Percentiles rank a stretch among this genome's conserved stretches.
Conservation (phyloP, 2,329 filamentous ascomycete species). For the Podosphaera leucotricha region DNA sequence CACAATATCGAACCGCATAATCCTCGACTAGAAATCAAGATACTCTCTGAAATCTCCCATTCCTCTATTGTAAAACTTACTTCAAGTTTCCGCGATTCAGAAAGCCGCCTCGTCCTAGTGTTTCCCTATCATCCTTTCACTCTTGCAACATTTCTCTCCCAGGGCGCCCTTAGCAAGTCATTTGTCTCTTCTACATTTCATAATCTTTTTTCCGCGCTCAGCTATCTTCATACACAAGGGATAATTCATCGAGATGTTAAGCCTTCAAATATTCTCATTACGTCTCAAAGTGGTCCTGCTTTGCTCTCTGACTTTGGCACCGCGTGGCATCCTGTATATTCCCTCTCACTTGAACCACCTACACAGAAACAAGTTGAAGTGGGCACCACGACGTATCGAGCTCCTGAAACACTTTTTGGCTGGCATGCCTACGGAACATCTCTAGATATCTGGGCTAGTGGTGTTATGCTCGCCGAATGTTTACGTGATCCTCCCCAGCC, state of each 20-base stretch:
- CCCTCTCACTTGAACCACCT: slow-evolving; percentile 30
- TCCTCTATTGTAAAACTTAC: slow-evolving; percentile 42
- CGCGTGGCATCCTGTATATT: slow-evolving; percentile 46
- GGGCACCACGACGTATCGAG: slow-evolving; percentile 74
- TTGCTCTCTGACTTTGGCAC: slow-evolving; percentile 84
- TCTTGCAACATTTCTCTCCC: slow-evolving; percentile 41
- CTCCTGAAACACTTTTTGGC: slow-evolving; percentile 79
- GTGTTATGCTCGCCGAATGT: slow-evolving; percentile 62
- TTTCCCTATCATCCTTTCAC: slow-evolving; percentile 68
- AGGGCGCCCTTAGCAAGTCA: slow-evolving; percentile 17
- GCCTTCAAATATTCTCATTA: slow-evolving; percentile 65
- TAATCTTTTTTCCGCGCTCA: slow-evolving; percentile 48
- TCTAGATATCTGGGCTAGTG: slow-evolving; percentile 77
- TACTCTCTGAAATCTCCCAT: slow-evolving; percentile 36
- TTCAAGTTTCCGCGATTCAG: slow-evolving; percentile 47
- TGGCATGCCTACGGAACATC: slow-evolving; percentile 44
- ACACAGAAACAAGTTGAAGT: slow-evolving; percentile 69
- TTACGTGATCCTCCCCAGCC: slow-evolving; percentile 29
- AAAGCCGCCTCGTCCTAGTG: slow-evolving; percentile 50
- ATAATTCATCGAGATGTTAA: slow-evolving; percentile 92
- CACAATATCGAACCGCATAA: slow-evolving; percentile 60
- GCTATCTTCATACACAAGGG: slow-evolving; percentile 43
- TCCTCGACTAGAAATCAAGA: slow-evolving; percentile 52
- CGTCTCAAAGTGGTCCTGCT: slow-evolving; percentile 42
- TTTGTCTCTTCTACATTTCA: slow-evolving; percentile 24